phyloP scores from a whole-genome alignment of 352 stramenopile genomes.

The Pythium chondricola region DNA sequence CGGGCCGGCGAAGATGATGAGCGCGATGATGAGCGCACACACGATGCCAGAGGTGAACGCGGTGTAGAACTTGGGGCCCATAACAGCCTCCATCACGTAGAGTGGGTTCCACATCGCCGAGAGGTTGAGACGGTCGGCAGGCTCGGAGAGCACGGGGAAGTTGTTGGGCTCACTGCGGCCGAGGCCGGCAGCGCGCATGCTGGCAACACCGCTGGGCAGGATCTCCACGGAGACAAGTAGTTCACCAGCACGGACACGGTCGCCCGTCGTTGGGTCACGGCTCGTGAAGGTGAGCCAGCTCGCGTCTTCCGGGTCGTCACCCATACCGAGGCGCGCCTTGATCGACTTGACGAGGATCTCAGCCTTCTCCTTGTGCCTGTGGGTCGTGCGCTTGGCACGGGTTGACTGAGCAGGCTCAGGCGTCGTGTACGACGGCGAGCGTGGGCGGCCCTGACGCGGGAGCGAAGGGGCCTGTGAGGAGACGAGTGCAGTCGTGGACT shows the following conservation, averaged over 20 bases:
- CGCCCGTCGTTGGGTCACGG: conserved; percentile 45
- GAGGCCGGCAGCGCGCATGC: conserved; percentile 57
- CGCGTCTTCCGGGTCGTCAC: conserved; percentile 67
- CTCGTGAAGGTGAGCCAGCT: conserved; percentile 74
- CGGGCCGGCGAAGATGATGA: conserved; percentile 64
- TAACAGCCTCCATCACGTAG: conserved; percentile 67
- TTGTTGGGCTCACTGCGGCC: conserved; percentile 76
- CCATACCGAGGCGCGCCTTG: conserved; percentile 71
- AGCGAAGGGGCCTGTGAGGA: conserved; percentile 1
- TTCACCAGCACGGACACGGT: conserved; percentile 54
- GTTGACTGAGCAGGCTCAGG: neutral
- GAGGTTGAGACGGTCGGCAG: conserved; percentile 64
- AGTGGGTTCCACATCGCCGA: conserved; percentile 81
- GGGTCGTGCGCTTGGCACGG: conserved; percentile 14
- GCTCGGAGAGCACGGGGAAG: conserved; percentile 67
- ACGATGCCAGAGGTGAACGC: conserved; percentile 61
- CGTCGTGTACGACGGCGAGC: conserved; percentile 13
- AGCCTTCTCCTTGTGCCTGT: conserved; percentile 53
- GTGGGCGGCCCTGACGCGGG: neutral
- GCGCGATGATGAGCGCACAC: conserved; percentile 41
- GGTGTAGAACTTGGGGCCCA: conserved; percentile 70
- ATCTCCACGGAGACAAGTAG: conserved; percentile 73
- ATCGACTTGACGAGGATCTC: conserved; percentile 65
- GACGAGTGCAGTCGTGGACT: conserved; percentile 5
- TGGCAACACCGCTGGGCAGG: conserved; percentile 45